Conservation (phyloP, 2,329 filamentous ascomycete species). For the Podosphaera aphanis region DNA sequence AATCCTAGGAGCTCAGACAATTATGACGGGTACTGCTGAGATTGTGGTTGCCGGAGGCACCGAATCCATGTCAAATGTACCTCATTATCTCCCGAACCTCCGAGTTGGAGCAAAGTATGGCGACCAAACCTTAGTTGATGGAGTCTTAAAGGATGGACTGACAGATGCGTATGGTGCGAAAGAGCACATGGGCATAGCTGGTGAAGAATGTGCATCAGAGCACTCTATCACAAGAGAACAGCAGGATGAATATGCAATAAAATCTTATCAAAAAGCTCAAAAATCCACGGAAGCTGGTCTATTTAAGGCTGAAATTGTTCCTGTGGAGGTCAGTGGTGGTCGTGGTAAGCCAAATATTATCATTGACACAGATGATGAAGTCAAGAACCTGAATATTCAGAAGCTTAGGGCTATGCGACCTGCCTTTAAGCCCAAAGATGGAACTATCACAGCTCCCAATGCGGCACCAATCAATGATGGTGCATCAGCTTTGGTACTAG, state of each 20-base stretch:
- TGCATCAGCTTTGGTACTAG: conserved; percentile 73
- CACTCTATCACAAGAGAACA: conserved; percentile 59
- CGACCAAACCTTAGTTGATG: conserved; percentile 70
- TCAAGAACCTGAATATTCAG: conserved; percentile 73
- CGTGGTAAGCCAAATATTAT: conserved; percentile 70
- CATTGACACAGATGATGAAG: conserved; percentile 77
- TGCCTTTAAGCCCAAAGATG: conserved; percentile 54
- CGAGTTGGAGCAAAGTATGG: conserved; percentile 85
- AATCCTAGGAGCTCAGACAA: conserved; percentile 84
- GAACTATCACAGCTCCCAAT: conserved; percentile 88
- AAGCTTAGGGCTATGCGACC: conserved; percentile 72
- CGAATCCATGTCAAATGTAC: conserved; percentile 96
- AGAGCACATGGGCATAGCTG: conserved; percentile 89
- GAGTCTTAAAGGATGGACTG: conserved; percentile 80
- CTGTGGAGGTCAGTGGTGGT: conserved; percentile 66
- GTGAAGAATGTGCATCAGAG: conserved; percentile 74
- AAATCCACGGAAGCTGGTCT: conserved; percentile 57
- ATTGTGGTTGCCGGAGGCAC: conserved; percentile 84
- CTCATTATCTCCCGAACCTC: conserved; percentile 79
- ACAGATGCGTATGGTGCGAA: conserved; percentile 79
- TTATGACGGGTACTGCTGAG: conserved; percentile 84
- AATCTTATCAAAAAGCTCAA: conserved; percentile 82
- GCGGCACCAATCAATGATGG: conserved; percentile 92
- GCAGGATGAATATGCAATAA: conserved; percentile 91
- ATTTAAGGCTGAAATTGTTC: conserved; percentile 71